Percentiles rank a stretch among this genome's conserved stretches.
Evolutionary conservation across 2,329 filamentous ascomycete species (phyloP).

Genomic region (Pseudogymnoascus pannorum): DNA sequence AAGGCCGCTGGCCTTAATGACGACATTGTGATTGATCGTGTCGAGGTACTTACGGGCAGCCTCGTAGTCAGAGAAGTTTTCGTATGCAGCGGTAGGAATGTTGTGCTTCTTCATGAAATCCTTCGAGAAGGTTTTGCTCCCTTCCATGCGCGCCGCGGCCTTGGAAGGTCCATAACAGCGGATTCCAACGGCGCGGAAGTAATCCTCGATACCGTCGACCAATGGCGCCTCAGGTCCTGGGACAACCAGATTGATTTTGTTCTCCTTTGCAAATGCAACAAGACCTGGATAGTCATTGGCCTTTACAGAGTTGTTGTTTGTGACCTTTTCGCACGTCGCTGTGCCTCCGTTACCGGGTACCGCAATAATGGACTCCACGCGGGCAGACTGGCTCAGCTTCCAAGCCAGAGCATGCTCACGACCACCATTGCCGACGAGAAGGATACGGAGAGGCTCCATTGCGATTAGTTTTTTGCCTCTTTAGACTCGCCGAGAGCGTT

Average conservation of each 20-base stretch:
- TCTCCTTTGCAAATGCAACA: conserved; percentile 63
- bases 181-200: conserved; percentile 68
- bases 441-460: conserved; percentile 49
- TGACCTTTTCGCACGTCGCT: conserved; percentile 55
- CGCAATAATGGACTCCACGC: conserved; percentile 64
- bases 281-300: conserved; percentile 70
- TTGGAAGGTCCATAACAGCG: conserved; percentile 79
- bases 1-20: conserved; percentile 89
- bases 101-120: conserved; percentile 91
- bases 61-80: conserved; percentile 76
- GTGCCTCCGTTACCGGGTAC: conserved; percentile 82
- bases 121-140: conserved; percentile 94
- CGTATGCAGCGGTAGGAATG: conserved; percentile 86
- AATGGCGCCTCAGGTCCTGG: conserved; percentile 85
- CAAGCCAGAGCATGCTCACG: conserved; percentile 88
- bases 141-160: conserved; percentile 83
- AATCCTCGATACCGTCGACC: conserved; percentile 76
- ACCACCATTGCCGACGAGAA: conserved; percentile 85
- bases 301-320: conserved; percentile 61
- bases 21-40: conserved; percentile 61
- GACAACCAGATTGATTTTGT: conserved; percentile 71
- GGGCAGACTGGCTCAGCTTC: conserved; percentile 76
- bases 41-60: conserved; percentile 69
- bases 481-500: conserved; percentile 5
- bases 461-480: neutral